Evolutionary conservation across 768 basidiomycete species (phyloP).

Genomic region (Boletus pseudopeckii): DNA sequence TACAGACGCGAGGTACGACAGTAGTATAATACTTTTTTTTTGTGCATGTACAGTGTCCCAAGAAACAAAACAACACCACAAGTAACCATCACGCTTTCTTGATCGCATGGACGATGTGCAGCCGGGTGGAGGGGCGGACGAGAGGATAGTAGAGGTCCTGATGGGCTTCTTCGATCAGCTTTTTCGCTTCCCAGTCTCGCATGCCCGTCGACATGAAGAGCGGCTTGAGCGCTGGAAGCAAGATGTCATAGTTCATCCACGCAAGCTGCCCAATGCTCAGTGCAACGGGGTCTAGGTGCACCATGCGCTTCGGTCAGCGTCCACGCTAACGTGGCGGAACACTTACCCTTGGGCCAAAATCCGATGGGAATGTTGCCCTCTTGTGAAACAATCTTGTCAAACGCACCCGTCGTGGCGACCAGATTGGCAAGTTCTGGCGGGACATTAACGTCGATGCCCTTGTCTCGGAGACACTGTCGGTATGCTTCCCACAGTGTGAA

Average conservation of each 20-base stretch:
- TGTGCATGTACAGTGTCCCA: slow-evolving; percentile 21
- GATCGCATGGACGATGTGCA: slow-evolving; percentile 59
- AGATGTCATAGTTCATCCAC: slow-evolving; percentile 69
- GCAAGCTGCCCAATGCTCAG: slow-evolving; percentile 67
- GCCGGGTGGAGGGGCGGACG: slow-evolving; percentile 45
- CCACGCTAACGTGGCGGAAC: slow-evolving; percentile 3
- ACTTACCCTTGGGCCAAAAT: slow-evolving; percentile 61
- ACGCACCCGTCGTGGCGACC: slow-evolving; percentile 46
- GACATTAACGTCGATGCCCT: slow-evolving; percentile 54
- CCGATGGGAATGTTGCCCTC: slow-evolving; percentile 66
- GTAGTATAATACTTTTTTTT: slow-evolving; percentile 30
- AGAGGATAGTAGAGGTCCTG: slow-evolving; percentile 61
- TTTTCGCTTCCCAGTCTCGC: slow-evolving; percentile 50
- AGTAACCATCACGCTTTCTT: slow-evolving; percentile 25
- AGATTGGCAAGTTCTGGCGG: slow-evolving; percentile 53
- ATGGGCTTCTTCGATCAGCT: slow-evolving; percentile 60
- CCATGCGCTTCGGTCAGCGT: slow-evolving; percentile 9
- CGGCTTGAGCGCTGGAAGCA: slow-evolving; percentile 61
- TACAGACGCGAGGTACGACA: slow-evolving; percentile 12
- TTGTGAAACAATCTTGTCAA: slow-evolving; percentile 52
- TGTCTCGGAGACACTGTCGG: slow-evolving; percentile 48
- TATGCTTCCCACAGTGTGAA: slow-evolving; percentile 62
- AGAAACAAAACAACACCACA: background rate
- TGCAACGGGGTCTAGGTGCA: slow-evolving; percentile 46
- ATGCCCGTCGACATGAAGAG: slow-evolving; percentile 54